Conservation (phyloP, 805 yeast genomes). For the Candida taoyuanica region DNA sequence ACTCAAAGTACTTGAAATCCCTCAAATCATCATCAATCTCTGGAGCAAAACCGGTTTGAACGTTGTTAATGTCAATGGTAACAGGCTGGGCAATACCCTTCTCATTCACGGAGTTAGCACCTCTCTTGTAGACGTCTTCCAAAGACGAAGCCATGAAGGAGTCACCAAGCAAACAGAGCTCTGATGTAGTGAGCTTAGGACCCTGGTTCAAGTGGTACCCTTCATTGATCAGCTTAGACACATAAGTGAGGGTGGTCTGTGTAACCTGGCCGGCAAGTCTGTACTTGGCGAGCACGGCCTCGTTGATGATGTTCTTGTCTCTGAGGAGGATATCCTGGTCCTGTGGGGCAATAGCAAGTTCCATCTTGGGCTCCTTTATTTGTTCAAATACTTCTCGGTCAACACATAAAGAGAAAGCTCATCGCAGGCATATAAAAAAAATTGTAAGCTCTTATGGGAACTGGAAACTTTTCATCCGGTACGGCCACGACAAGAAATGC, state of each 20-base stretch:
- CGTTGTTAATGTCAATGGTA: constrained; percentile 76
- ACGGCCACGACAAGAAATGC: constrained; percentile 1
- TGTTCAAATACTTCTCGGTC: too few species aligned
- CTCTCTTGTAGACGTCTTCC: constrained; percentile 51
- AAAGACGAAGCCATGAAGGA: constrained; percentile 61
- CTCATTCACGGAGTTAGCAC: constrained; percentile 57
- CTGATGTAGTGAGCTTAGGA: constrained; percentile 43
- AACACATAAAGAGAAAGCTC: too few species aligned
- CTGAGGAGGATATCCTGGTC: constrained; percentile 70
- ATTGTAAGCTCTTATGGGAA: constrained; percentile 9
- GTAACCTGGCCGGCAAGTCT: constrained; percentile 85
- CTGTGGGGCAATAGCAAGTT: constrained; percentile 67
- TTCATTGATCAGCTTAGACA: constrained; percentile 62
- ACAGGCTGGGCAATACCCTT: constrained; percentile 95
- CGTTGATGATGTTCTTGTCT: constrained; percentile 64
- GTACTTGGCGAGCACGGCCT: constrained; percentile 68
- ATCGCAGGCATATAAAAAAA: constrained; percentile 9
- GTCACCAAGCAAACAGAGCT: constrained; percentile 81
- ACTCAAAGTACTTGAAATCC: constrained; percentile 39
- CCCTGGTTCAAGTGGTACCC: constrained; percentile 57
- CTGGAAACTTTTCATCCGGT: constrained; percentile 9
- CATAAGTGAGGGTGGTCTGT: constrained; percentile 72
- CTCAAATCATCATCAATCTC: constrained; percentile 60
- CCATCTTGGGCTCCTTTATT: too few species aligned
- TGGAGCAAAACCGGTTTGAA: constrained; percentile 78